Evolutionary conservation across 164 flowering plant genomes (phyloP), one percentile per base, ranked within the genome.

Genomic region (Tetracentron sinense): DNA sequence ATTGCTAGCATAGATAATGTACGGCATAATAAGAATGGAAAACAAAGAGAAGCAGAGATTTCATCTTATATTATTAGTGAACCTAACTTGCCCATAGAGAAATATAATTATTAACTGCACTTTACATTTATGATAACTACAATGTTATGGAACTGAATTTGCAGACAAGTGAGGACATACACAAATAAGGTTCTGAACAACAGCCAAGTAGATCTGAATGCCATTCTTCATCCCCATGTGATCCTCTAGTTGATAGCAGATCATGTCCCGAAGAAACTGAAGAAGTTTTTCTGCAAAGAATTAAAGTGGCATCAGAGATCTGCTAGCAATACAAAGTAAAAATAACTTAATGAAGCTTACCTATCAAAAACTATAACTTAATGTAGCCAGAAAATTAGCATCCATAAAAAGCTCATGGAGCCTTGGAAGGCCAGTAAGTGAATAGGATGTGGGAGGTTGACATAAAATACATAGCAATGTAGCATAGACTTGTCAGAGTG

Each of bases 161-260:
- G 14, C 7, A 38, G 14, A 38, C 11, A 38, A 8, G 44, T 38
- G n/a, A n/a, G n/a, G 14, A 76, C 85, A 61, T 84, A 87, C 90
- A 84, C 53, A 84, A 67, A 58, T 12, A 68, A 67, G 89, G 92
- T 61, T 87, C 92, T 30, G 85, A 78, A 65, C 89, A 87, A 63
- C 92, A 87, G 42, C 78, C 92, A 48, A 87, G 86, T 55, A 87
- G 59, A 74, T 87, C 89, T 48, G 89, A 54, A 53, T 87, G 82
- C 92, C 92, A 87, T 28, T 83, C 86, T 42, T 79, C 84, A 64
- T 72, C 63, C 38, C 46, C 60, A 53, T 65, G 48, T 61, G 79
- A 78, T 35, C 73, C 79, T 71, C 67, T 69, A 42, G 62, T 62
- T 30, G 85, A 74, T 26, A 75, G 78, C 65, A 81, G 72, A 70